Base-by-base conservation (phyloP, 129 eudicot genomes). In the Chrysanthemum seticuspe region DNA sequence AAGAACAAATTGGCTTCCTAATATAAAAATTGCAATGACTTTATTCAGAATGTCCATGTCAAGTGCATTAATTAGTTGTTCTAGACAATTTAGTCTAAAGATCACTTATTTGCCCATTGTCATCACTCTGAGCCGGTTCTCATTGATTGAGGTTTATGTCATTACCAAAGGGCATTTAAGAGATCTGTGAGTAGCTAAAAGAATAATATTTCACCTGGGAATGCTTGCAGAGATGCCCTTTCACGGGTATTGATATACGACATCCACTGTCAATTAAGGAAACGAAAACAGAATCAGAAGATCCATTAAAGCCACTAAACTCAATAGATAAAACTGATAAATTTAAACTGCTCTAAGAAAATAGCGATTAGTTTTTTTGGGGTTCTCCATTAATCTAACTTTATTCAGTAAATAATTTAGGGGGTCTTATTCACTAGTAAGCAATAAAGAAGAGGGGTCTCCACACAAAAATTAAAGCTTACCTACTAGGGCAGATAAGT, bases 191-290 rank as follows among this genome's bases (percentile, higher is more conserved):
- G 16, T 56, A 56, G 16, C 13, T 55, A 19, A 19, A 55, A 55
- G 21, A 67, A 61, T 8, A 60, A 55, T 16, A 67, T 6, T 36
- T 36, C 65, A 76, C 80, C 80, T 57, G 80, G 58, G 16, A 61
- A 67, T 76, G 80, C 74, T 76, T 76, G 68, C 80, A 76, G 16
- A 54, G 73, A 55, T 11, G 59, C 60, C 79, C 74, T 75, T 75
- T 75, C 67, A 75, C 74, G 1, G 74, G 79, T 55, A 15, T 67
- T 47, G 31, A 44, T 65, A 76, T 55, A 47, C 74, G 80, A n/a
- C 53, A 15, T 45, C 27, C 56, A 67, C 80, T 76, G 74, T 23
- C 56, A 54, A 18, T 18, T 14, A 65, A 47, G 54, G 15, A 65
- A 57, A 56, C 16, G 21, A 27, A 74, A 36, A 36, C 14, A 75